phyloP scores from a whole-genome alignment of 441 rosid species.

The Aleurites moluccanus region DNA sequence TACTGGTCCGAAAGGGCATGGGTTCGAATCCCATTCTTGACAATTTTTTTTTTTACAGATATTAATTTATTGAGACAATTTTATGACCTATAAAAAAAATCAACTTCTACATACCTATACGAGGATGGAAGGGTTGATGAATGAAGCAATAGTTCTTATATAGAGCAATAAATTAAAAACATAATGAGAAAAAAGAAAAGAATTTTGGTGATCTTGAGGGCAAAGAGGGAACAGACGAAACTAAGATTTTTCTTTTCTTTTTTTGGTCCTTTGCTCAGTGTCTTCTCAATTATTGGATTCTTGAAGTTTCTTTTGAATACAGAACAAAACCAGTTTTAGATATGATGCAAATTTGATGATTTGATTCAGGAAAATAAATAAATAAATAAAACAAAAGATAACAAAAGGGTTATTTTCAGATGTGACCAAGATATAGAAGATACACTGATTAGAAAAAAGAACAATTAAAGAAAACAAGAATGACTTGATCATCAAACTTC shows the following conservation, averaged over 20 bases:
- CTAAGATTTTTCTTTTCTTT: too few species aligned
- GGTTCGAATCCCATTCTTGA: constrained; percentile 88
- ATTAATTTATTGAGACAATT: too few species aligned
- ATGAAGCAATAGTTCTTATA: too few species aligned
- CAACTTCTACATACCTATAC: too few species aligned
- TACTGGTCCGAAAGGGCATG: constrained; percentile 89
- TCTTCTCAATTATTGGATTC: constrained; percentile 10
- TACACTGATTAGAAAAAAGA: background rate
- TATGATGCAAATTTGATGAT: background rate
- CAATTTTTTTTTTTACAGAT: background rate
- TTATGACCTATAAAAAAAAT: too few species aligned
- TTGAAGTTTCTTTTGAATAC: background rate
- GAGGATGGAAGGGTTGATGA: too few species aligned
- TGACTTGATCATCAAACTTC: background rate
- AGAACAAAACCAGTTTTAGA: background rate
- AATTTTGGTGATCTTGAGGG: too few species aligned
- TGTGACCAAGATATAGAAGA: background rate
- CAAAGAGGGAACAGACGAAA: too few species aligned
- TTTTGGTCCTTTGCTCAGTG: too few species aligned
- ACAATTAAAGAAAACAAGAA: background rate
- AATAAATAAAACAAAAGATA: background rate
- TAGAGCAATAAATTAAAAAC: too few species aligned
- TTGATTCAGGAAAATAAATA: background rate
- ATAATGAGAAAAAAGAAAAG: too few species aligned
- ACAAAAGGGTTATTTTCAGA: background rate